Evolutionary conservation across 1,284 basidiomycete species (phyloP).

Genomic region (Phlebopus sp.): DNA sequence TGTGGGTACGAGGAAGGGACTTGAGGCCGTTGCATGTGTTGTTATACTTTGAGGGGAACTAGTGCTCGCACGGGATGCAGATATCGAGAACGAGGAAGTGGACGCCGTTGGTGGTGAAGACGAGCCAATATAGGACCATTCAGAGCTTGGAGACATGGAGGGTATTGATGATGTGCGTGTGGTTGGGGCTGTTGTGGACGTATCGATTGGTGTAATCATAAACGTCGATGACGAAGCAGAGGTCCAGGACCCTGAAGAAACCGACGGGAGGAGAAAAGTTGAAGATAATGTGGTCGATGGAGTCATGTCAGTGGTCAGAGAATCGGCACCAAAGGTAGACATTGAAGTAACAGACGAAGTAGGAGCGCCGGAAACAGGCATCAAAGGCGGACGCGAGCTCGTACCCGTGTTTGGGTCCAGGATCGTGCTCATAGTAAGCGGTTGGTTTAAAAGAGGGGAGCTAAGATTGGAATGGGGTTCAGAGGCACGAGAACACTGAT

Average conservation of each 20-base stretch:
- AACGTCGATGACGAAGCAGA: neutral
- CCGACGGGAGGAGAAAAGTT: neutral
- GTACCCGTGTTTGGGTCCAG: constrained; percentile 19
- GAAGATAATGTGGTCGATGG: neutral
- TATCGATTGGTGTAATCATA: neutral
- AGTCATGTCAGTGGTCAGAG: neutral
- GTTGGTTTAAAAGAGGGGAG: neutral
- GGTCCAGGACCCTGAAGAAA: neutral
- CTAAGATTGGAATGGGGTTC: constrained; percentile 10
- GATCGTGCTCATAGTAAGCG: neutral
- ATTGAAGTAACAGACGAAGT: neutral
- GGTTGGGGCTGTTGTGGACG: neutral
- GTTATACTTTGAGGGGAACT: neutral
- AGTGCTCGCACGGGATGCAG: neutral
- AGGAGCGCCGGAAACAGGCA: constrained; percentile 19
- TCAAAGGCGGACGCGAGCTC: constrained; percentile 11
- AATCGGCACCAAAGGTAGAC: neutral
- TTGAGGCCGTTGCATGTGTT: constrained; percentile 1
- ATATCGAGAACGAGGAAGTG: constrained; percentile 1
- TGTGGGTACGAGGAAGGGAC: constrained; percentile 14
- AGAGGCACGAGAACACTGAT: neutral
- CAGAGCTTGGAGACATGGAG: constrained; percentile 1
- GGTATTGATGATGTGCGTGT: neutral
- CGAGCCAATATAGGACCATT: neutral
- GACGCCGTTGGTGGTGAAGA: neutral